Evolutionary conservation across 2,329 filamentous ascomycete species (phyloP), one percentile per base, ranked within the genome.

Genomic region (Scedosporium minutisporum): DNA sequence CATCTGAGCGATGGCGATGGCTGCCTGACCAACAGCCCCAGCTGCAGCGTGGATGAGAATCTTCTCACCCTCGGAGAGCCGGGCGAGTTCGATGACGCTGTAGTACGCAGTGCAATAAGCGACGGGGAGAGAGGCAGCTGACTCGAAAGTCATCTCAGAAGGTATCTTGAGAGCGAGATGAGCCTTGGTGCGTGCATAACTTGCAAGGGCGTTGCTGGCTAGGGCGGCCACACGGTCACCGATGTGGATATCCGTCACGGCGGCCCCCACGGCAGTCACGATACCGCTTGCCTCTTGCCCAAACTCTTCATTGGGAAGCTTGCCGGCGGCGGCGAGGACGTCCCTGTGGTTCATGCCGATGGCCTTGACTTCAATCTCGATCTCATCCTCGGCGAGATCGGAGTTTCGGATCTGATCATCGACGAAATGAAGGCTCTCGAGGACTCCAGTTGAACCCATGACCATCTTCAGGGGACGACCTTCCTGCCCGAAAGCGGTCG

Each of bases 211-310:
- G 3, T 74, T 72, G 1, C 70, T 62, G 0, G 68, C 75, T 68
- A 73, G 69, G 48, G 71, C 71, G 12, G 91, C 91, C 12, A 96
- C 87, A 66, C 89, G 86, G 75, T 96, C 91, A 63, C 91, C 91
- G 4, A 81, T 69, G 65, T 83, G 76, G 63, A 93, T 29, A 23
- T 55, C 33, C 3, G 57, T 63, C 33, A 77, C 66, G 12, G 62
- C 64, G 25, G 63, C 58, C 4, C 71, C 72, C 6, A 72, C 60
- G 6, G 67, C 65, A 6, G 64, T 66, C 23, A 78, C 67, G 0
- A 69, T 69, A 4, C 75, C 76, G 42, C 74, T 74, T 62, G 71
- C 74, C 64, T 82, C 80, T 38, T 76, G 71, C 7, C 76, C 75
- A 2, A 72, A 65, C 27, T 72, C 71, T 3, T 68, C 66, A 18